Evolutionary conservation across 2,329 filamentous ascomycete genomes (phyloP), one percentile per base, ranked within the genome.

Genomic region (Verticillium dahliae): DNA sequence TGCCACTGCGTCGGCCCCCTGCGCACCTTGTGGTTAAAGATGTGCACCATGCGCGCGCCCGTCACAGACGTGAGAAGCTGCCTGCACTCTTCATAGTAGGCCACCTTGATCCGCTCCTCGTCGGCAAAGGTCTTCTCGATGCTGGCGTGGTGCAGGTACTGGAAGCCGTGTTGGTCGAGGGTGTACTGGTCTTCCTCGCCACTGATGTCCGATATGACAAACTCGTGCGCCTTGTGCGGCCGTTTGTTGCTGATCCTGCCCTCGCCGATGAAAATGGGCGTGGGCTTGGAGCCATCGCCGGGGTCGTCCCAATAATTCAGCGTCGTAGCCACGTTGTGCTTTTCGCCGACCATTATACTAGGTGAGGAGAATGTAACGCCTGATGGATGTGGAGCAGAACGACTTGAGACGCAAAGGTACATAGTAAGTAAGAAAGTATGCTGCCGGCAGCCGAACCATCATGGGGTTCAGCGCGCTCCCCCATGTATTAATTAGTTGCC

Each of bases 21-120:
- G 39, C 90, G 85, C 66, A 91, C 86, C 11, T 89, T 91, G 73
- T 92, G 87, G 74, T 91, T 89, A 75, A 91, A 91, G 61, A 91
- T 74, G 60, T 89, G 75, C 9, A 91, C 78, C n/a, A 81, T 78
- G 13, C 68, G 63, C n/a, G 87, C 81, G 3, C 84, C 82, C 31
- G 86, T 88, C 1, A 83, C 84, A n/a, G 84, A 79, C 60, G 86
- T 88, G 0, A 93, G 70, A 33, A 93, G 74, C 59, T 84, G 74
- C 72, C 88, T 85, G 27, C 90, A 84, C 71, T 93, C 90, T 0
- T 86, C 83, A 72, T 93, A 94, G 75, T 93, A 94, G 33, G 80
- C 75, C 1, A 74, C 67, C 67, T 83, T 78, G 68, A 94, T 87
- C 33, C 78, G 76, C 3, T 81, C 80, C 58, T 89, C 85, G 69